phyloP scores from a whole-genome alignment of 805 yeast genomes.

The Starmerella roubikii region DNA sequence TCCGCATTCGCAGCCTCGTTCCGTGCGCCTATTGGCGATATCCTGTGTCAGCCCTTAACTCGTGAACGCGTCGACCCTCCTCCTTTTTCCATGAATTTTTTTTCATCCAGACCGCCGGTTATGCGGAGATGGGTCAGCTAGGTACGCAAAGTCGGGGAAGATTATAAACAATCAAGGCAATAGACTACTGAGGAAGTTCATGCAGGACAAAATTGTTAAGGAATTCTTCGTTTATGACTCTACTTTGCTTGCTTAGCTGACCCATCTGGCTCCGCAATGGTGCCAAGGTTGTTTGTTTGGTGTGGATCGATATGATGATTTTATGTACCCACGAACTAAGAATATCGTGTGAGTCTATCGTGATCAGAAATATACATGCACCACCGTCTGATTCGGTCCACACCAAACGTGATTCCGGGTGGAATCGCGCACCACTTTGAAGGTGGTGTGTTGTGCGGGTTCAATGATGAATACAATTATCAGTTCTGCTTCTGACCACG shows the following conservation, averaged over 20 bases:
- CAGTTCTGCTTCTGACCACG: constrained; percentile 26
- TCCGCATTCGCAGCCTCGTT: too few species aligned
- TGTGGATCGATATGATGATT: constrained; percentile 12
- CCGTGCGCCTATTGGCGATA: too few species aligned
- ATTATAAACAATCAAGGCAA: constrained; percentile 18
- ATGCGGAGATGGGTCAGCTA: background rate
- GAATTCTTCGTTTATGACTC: constrained; percentile 25
- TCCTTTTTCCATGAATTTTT: too few species aligned
- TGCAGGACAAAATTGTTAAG: constrained; percentile 24
- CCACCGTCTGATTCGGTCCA: constrained; percentile 22
- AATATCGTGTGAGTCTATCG: constrained; percentile 15
- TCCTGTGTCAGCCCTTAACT: too few species aligned
- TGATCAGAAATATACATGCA: constrained; percentile 22
- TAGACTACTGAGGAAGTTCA: constrained; percentile 23
- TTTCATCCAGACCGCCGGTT: too few species aligned
- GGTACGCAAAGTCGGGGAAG: constrained; percentile 14
- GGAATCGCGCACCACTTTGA: constrained; percentile 4
- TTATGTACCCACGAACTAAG: constrained; percentile 16
- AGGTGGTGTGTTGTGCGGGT: background rate
- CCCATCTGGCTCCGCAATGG: background rate
- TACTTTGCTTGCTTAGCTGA: constrained; percentile 10
- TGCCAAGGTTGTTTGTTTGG: background rate
- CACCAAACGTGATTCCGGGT: constrained; percentile 6
- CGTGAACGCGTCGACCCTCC: too few species aligned
- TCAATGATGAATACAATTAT: constrained; percentile 20